Evolutionary conservation across 2,329 filamentous ascomycete genomes (phyloP), one percentile per base, ranked within the genome.

Genomic region (Fusarium cyanostomum): DNA sequence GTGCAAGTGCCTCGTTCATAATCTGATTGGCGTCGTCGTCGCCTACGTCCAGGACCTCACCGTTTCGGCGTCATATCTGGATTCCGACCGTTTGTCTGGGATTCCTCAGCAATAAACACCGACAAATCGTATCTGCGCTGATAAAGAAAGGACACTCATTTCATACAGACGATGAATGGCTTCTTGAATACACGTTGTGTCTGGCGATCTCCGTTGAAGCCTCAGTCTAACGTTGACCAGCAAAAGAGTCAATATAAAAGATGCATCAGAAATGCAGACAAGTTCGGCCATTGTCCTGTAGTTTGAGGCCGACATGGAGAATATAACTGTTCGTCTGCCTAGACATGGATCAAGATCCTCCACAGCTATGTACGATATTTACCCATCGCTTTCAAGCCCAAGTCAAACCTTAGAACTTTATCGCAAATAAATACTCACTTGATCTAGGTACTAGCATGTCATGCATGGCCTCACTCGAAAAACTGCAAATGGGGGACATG

Each of bases 21-120:
- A 64, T 59, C 16, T 63, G 50, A 24, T 66, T 64, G 2, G 63
- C 59, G 10, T 66, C 64, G 2, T 67, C 52, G 9, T 67, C 64
- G 30, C 64, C 64, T 13, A 59, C 64, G 30, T 66, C 64, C 15
- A 66, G 27, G 4, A 67, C 63, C 45, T 64, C 28, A 24, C 7
- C 18, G 41, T 5, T 33, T 45, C 28, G 42, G 42, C 18, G 7
- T 12, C 21, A 33, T 45, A 21, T 45, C 42, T 45, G 21, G 28
- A 33, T 28, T 33, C 42, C 42, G 42, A 15, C 7, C 16, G 42
- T 13, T 28, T 8, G 7, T 8, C n/a, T 34, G n/a, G n/a, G 21
- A 21, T 21, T 6, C 21, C 21, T 21, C 21, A 21, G 21, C 21
- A 4, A 4, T 6, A 21, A 31, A 31, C 10, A 31, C 28, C 28